Conservation (phyloP, 2,329 filamentous ascomycete species). For the Tolypocladium cylindrosporum region DNA sequence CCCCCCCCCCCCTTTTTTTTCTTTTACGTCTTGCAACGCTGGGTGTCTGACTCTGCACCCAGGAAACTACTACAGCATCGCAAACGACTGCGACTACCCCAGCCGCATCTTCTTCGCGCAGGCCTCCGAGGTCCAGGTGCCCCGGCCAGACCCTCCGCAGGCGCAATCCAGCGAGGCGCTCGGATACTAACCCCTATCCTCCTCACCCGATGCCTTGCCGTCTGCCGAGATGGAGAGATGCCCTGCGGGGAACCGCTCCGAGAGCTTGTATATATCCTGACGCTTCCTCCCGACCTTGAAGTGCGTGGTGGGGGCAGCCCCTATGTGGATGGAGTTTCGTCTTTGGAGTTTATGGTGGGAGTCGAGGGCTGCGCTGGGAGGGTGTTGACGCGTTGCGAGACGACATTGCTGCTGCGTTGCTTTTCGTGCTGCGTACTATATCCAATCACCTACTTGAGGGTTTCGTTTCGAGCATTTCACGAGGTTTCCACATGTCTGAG, state of each 20-base stretch:
- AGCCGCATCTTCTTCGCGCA: constrained; percentile 89
- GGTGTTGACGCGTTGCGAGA: neutral
- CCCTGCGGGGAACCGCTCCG: neutral
- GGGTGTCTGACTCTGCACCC: constrained; percentile 4
- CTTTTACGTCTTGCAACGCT: neutral
- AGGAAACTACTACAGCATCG: constrained; percentile 93
- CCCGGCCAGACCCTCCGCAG: neutral
- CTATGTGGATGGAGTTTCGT: neutral
- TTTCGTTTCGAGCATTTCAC: neutral
- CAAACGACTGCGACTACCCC: constrained; percentile 62
- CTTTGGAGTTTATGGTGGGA: neutral
- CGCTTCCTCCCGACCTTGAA: no score
- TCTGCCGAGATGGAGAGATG: neutral
- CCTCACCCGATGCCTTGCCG: neutral
- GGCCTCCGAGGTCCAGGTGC: constrained; percentile 52
- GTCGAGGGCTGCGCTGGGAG: neutral
- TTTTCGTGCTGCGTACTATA: neutral
- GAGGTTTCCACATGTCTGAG: neutral
- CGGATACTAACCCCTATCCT: neutral
- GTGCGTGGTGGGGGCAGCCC: neutral
- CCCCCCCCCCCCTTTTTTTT: no score
- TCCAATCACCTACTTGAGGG: neutral
- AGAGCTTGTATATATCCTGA: neutral
- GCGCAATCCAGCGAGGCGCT: neutral
- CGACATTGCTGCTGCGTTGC: neutral